Percentiles rank a stretch among this genome's conserved stretches.
phyloP scores from a whole-genome alignment of 148 eudicot genomes.

The Silene uniflora region DNA sequence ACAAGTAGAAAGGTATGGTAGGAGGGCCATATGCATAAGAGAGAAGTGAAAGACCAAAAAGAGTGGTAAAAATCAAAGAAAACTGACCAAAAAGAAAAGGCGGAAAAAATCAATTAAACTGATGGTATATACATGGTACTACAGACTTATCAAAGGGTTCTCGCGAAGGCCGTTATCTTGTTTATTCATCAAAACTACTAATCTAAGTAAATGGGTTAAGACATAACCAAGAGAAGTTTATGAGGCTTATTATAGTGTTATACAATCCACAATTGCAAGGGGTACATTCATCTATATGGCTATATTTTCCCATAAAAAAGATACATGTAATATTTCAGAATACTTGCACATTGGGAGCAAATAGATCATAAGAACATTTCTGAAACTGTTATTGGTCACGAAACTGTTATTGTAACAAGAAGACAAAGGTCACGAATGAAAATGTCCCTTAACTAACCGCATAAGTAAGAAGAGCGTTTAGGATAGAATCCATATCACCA shows the following conservation, averaged over 20 bases:
- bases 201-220: background rate
- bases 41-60: too few species aligned
- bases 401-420: background rate
- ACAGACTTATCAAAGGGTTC: background rate
- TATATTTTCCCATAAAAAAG: background rate
- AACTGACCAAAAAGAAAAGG: too few species aligned
- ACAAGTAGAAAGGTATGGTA: too few species aligned
- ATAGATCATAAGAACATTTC: background rate
- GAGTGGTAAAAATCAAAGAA: too few species aligned
- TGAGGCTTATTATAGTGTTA: background rate
- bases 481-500: slow-evolving; percentile 41
- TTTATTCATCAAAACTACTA: background rate
- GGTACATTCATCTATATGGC: background rate
- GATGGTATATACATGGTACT: background rate
- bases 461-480: slow-evolving; percentile 58
- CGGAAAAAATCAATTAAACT: too few species aligned
- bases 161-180: background rate
- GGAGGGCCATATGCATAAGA: too few species aligned
- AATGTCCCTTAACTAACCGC: slow-evolving; percentile 40
- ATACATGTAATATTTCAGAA: background rate
- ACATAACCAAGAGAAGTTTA: background rate
- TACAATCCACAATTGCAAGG: background rate
- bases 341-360: background rate
- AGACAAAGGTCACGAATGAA: background rate
- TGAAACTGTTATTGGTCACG: background rate